These are phyloP conservation scores for Angomonas desouzai DNA, from an alignment of 208 protist species.

Conservation along the genomic window DNA sequence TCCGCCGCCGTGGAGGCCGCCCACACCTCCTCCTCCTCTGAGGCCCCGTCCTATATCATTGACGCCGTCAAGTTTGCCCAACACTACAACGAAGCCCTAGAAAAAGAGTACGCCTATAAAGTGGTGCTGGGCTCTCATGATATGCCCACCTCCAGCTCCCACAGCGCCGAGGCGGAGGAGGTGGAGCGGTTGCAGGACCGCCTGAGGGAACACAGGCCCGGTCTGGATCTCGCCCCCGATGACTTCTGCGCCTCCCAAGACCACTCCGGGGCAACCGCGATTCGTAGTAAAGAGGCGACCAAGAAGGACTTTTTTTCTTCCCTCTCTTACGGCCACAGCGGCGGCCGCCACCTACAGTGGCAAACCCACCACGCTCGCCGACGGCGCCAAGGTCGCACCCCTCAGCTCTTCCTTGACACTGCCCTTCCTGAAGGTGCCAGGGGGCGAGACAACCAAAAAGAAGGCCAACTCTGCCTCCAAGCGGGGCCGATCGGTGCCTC, in stretches of 20 bases:
- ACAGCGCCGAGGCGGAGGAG: conserved; percentile 22
- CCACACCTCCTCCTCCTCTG: background rate
- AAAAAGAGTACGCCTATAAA: conserved; percentile 72
- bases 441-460: background rate
- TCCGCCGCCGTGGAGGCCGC: conserved; percentile 62
- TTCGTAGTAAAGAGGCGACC: background rate
- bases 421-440: background rate
- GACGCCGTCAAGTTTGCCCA: conserved; percentile 69
- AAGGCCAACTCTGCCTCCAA: background rate
- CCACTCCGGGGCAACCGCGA: conserved; percentile 3
- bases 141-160: conserved; percentile 17
- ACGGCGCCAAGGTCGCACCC: background rate
- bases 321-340: background rate
- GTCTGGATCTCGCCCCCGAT: conserved; percentile 22
- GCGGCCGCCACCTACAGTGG: conserved; percentile 14
- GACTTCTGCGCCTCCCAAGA: conserved; percentile 19
- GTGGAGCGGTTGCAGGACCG: conserved; percentile 3
- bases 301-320: conserved; percentile 10
- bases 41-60: conserved; percentile 42
- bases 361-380: background rate
- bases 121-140: conserved; percentile 22
- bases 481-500: conserved; percentile 5
- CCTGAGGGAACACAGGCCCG: conserved; percentile 36
- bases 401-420: conserved; percentile 3
- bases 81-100: conserved; percentile 66